Conservation (phyloP, 1,284 basidiomycete species). For the Pseudozyma hubeiensis region DNA sequence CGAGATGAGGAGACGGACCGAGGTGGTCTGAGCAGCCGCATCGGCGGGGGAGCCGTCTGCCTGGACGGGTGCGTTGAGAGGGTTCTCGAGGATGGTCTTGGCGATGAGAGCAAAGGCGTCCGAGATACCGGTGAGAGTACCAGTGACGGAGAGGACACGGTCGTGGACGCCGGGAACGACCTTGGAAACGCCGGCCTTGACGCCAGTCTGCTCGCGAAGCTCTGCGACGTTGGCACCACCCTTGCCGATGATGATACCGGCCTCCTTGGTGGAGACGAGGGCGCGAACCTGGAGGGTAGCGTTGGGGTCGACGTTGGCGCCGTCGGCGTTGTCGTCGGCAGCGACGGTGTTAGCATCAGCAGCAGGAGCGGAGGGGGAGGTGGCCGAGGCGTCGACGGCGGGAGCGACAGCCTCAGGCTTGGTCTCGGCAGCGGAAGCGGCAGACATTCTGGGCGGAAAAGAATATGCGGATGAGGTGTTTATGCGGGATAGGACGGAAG, state of each 20-base stretch:
- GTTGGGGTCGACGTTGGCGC: constrained; percentile 47
- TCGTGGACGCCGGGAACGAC: constrained; percentile 97
- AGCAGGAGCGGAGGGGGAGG: constrained; percentile 14
- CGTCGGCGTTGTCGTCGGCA: constrained; percentile 31
- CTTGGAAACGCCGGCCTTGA: constrained; percentile 98
- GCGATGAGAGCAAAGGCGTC: constrained; percentile 98
- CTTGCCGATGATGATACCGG: constrained; percentile 75
- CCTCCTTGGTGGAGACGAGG: constrained; percentile 66
- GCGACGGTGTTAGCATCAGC: constrained; percentile 21
- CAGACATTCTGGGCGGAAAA: constrained; percentile 20
- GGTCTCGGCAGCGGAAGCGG: constrained; percentile 31
- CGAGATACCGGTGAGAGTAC: constrained; percentile 88
- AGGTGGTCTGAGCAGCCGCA: constrained; percentile 79
- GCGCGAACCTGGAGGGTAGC: constrained; percentile 58
- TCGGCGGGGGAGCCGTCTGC: constrained; percentile 75
- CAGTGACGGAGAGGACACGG: constrained; percentile 92
- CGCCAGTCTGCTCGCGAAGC: constrained; percentile 90
- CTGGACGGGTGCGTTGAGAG: constrained; percentile 41
- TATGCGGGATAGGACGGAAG: constrained; percentile 1
- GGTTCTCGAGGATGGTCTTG: constrained; percentile 79
- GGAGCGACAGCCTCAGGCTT: constrained; percentile 38
- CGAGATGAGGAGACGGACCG: constrained; percentile 77
- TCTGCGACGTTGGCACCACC: constrained; percentile 96
- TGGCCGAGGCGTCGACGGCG: constrained; percentile 11
- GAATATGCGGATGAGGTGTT: not conserved